Base-by-base conservation (phyloP, 2,329 filamentous ascomycete species). In the Sporothrix schenckii region DNA sequence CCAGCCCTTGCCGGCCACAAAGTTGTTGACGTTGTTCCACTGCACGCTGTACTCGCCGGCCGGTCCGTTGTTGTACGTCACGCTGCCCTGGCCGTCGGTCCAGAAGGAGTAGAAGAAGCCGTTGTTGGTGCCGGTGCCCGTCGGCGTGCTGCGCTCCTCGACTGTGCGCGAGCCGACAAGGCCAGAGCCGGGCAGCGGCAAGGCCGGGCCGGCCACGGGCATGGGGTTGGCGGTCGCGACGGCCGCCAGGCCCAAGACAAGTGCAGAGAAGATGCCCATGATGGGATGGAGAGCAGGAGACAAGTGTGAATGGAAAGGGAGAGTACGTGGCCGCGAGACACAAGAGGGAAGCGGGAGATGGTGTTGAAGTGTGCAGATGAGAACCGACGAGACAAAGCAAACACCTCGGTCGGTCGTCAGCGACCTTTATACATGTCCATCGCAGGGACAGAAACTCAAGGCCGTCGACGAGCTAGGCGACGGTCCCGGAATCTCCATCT, bases 1-100 rank as follows among this genome's bases (percentile, higher is more conserved):
- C 86, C 86, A 88, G 58, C 86, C 86, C 78, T 88, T 88, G 72
- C 86, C 86, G 72, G 79, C 84, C 54, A 87, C 85, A 69, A 86
- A 85, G 80, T 87, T 85, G 67, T 82, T 83, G 39, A 76, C 77
- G 76, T 81, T 80, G 66, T 72, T 77, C 83, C 83, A 85, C 56
- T 73, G 75, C 2, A 81, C 78, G 41, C 72, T 77, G 78, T 84
- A 85, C 54, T 77, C 73, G 21, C 82, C 82, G 11, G 73, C 75
- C 7, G 75, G 72, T n/a, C 79, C 80, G 74, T 83, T 83, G 74
- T 74, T 80, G 75, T 83, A 84, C 60, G 75, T 79, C 13, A 83
- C 80, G 21, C 73, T 74, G 58, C 78, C 80, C 67, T 74, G 74
- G 5, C 78, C 79, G 66, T 83, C 80, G 60, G 80, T 82, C 81